Evolutionary conservation across 345 rosid species (phyloP), one percentile per base, ranked within the genome.

Genomic region (Euclidium syriacum): DNA sequence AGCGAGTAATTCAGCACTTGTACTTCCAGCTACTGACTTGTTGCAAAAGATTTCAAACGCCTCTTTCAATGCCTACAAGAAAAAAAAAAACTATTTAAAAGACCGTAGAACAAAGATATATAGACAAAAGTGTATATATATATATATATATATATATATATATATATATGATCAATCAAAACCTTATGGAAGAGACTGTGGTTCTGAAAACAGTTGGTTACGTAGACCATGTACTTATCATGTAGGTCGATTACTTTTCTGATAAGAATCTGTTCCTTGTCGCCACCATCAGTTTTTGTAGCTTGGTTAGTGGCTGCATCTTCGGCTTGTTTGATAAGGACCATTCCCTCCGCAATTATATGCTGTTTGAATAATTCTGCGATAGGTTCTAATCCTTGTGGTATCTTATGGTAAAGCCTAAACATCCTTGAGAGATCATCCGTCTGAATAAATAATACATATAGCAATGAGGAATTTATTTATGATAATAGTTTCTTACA

Each of bases 351-450:
- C n/a, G 78, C 80, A 38, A 85, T 79, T 34, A 95, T 75, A 71
- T 90, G 91, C 89, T 84, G 80, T 79, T 83, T 95, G 74, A 87
- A 90, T 38, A 75, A 58, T 43, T 67, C 58, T 55, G 92, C 85
- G 22, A 90, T 79, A 11, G 85, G 89, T 19, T 84, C 92, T 79
- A 95, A 74, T 35, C 92, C 96, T 56, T 52, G 57, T 0, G 75
- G 69, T 56, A 84, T 81, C 58, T 77, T 68, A 53, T 77, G 65
- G 53, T 74, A 95, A 41, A 90, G 99, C 78, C 83, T 83, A 73
- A 74, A 84, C 89, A 86, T 86, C 80, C 96, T 84, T 3, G 96
- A 84, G 64, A 90, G 83, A 73, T 95, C 99, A 11, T 12, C 44
- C 59, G n/a, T 26, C 73, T 58, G 40, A 18, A 58, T 17, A 14